Evolutionary conservation across 768 basidiomycete genomes (phyloP).

Genomic region (Naganishia kalamii): DNA sequence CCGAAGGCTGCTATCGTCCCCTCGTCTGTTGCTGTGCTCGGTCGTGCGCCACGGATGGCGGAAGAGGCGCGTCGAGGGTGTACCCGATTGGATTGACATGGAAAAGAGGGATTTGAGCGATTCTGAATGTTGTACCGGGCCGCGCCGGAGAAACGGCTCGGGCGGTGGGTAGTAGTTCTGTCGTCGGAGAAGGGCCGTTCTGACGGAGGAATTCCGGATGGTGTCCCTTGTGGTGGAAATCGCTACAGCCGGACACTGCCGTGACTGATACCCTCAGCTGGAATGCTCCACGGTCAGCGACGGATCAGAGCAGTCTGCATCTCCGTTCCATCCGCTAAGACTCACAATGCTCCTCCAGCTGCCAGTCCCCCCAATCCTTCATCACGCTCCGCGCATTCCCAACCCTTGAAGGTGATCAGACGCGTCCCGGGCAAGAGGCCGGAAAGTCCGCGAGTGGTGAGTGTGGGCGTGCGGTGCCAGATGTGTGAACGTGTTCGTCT

Average conservation of each 20-base stretch:
- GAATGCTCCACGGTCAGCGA: no score
- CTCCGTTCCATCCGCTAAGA: neutral
- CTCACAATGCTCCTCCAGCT: constrained; percentile 56
- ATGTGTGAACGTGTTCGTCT: constrained; percentile 70
- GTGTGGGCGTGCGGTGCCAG: constrained; percentile 67
- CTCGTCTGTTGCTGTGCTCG: neutral
- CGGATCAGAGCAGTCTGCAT: no score
- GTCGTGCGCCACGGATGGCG: constrained; percentile 8
- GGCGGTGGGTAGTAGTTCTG: neutral
- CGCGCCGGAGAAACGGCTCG: neutral
- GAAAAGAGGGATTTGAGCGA: neutral
- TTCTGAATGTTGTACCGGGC: neutral
- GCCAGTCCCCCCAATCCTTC: constrained; percentile 70
- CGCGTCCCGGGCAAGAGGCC: constrained; percentile 66
- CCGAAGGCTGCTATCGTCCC: no score
- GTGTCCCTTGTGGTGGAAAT: no score
- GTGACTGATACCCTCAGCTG: no score
- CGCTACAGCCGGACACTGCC: no score
- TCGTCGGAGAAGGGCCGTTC: neutral
- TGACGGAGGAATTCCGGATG: neutral
- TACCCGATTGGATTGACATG: neutral
- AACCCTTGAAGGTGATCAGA: constrained; percentile 57
- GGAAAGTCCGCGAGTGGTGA: constrained; percentile 68
- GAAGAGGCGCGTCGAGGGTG: neutral
- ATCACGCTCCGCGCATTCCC: constrained; percentile 53